Evolutionary conservation across 1,284 basidiomycete species (phyloP), one percentile per base, ranked within the genome.

Genomic region (Irpex lacteus): DNA sequence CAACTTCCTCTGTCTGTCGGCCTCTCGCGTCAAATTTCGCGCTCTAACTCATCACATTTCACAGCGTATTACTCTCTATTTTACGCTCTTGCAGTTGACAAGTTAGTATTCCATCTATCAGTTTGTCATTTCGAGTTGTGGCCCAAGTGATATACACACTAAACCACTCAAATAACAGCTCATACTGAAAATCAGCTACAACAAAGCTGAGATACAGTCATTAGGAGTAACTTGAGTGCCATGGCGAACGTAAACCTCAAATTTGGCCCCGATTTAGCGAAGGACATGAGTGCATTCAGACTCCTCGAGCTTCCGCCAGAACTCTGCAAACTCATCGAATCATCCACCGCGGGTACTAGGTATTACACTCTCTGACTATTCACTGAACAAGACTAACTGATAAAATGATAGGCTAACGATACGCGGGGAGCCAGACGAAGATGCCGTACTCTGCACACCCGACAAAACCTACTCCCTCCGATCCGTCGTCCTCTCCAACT

Each of bases 381-480:
- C 67, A 53, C n/a, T 63, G 70, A 50, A 68, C 59, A 52, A 52
- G 6, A 64, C 61, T 37, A 34, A 34, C 55, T 60, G 38, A 37
- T 37, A 61, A 61, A 59, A 54, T 49, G 57, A 52, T n/a, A 93
- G 92, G 50, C 74, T 95, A 50, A 82, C 82, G 7, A 90, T 98
- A 76, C 95, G 95, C 73, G 96, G 96, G 0, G 80, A 87, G 52
- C 76, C 85, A 1, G 83, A 83, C 18, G 95, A 97, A 71, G 92
- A 96, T 70, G 95, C 95, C 0, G 94, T 97, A 0, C 78, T 96
- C 3, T 97, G 95, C 73, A 96, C 94, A 0, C 69, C 81, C 0
- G 81, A 88, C 65, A 88, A 85, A 72, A 98, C 95, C 0, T 98
- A 91, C 73, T 74, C 84, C 0, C 78, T 98, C 26, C 88, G 95